These are phyloP conservation scores for Alternaria ethzedia DNA, from an alignment of 2,329 filamentous ascomycete species.

Conservation along the genomic window DNA sequence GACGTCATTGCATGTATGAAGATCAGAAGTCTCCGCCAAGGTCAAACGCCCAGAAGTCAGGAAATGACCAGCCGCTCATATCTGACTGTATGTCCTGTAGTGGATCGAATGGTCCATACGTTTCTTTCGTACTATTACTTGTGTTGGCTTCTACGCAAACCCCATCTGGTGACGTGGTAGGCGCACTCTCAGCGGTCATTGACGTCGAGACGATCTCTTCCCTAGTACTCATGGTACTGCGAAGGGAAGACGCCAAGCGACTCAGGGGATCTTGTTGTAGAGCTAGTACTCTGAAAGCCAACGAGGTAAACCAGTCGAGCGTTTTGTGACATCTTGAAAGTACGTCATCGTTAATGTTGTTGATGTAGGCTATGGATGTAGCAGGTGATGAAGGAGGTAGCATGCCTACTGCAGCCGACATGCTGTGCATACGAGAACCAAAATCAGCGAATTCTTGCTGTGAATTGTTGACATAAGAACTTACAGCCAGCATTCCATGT, in stretches of 20 bases:
- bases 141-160: constrained; percentile 6
- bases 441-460: background rate
- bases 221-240: constrained; percentile 21
- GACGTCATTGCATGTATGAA: background rate
- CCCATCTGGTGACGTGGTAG: constrained; percentile 14
- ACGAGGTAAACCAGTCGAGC: constrained; percentile 32
- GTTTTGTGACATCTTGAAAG: constrained; percentile 32
- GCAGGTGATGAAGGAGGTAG: constrained; percentile 31
- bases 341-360: constrained; percentile 20
- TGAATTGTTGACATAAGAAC: background rate
- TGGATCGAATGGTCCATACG: constrained; percentile 24
- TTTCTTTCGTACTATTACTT: constrained; percentile 7
- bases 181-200: background rate
- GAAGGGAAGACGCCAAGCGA: constrained; percentile 27
- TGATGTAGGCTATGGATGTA: constrained; percentile 26
- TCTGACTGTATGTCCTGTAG: constrained; percentile 40
- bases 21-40: constrained; percentile 37
- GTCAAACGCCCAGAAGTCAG: constrained; percentile 47
- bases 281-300: constrained; percentile 39
- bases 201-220: background rate
- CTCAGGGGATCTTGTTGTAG: constrained; percentile 38
- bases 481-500: constrained; percentile 44
- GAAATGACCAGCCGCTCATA: constrained; percentile 39
- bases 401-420: constrained; percentile 40
- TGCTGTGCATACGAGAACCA: background rate